A percentile compares a stretch with the other conserved stretches of the same genome.
Evolutionary conservation across 2,329 filamentous ascomycete genomes (phyloP).

Genomic region (Gaeumannomyces tritici): DNA sequence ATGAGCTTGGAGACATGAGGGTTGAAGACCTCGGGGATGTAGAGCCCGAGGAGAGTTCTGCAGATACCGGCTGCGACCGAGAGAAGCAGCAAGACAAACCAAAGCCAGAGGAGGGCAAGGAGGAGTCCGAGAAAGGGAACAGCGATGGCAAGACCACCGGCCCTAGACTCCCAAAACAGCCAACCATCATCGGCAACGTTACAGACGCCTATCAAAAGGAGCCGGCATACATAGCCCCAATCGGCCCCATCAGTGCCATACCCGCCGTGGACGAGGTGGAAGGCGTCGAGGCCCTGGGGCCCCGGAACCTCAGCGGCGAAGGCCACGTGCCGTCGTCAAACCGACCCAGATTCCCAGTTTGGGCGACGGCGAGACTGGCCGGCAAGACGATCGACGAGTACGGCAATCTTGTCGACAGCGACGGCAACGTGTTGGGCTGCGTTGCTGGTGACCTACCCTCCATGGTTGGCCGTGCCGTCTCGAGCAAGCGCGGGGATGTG

Average conservation of each 20-base stretch:
- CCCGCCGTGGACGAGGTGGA: conserved; percentile 21
- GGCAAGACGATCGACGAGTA: conserved; percentile 43
- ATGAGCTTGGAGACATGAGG: background rate
- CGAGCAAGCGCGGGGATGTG: conserved; percentile 33
- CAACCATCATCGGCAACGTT: conserved; percentile 9
- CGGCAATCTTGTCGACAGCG: conserved; percentile 40
- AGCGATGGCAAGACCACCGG: background rate
- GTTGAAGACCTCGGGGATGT: background rate
- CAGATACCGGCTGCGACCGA: background rate
- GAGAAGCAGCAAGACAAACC: background rate
- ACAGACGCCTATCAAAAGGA: background rate
- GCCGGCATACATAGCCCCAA: conserved; percentile 28
- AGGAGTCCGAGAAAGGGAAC: background rate
- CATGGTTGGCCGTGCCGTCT: conserved; percentile 40
- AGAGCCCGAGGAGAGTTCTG: background rate
- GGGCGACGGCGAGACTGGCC: conserved; percentile 24
- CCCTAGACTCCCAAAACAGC: background rate
- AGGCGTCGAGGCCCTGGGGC: background rate
- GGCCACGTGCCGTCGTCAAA: conserved; percentile 14
- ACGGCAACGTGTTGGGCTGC: conserved; percentile 40
- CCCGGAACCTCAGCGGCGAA: background rate
- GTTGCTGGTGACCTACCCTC: conserved; percentile 44
- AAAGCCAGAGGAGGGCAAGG: background rate
- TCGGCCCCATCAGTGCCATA: conserved; percentile 22
- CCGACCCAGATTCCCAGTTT: conserved; percentile 17